Evolutionary conservation across 768 basidiomycete species (phyloP).

Genomic region (Fistulinella prunicolor): DNA sequence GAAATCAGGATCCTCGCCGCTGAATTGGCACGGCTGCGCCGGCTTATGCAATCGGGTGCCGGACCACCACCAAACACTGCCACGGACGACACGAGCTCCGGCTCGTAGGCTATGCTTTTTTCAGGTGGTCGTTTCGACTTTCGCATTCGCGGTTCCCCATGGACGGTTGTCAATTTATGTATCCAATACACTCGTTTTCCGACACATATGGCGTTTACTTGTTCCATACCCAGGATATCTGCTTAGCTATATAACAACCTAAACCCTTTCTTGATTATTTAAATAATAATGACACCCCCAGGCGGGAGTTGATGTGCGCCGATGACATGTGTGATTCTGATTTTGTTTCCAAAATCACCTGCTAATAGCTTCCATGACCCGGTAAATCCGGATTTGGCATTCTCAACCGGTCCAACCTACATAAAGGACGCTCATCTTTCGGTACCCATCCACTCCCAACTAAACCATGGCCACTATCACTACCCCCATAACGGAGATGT

Average conservation of each 20-base stretch:
- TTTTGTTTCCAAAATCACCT: background rate
- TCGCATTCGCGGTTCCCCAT: constrained; percentile 5
- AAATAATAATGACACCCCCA: too few species aligned
- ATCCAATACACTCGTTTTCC: constrained; percentile 30
- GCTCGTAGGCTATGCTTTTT: constrained; percentile 10
- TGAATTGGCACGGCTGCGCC: constrained; percentile 66
- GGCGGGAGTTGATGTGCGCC: too few species aligned
- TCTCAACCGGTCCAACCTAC: too few species aligned
- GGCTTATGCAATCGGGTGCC: constrained; percentile 65
- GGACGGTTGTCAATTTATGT: constrained; percentile 32
- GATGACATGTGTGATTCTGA: background rate
- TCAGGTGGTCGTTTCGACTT: constrained; percentile 4
- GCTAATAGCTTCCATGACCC: background rate
- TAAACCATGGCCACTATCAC: constrained; percentile 51
- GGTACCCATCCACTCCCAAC: background rate
- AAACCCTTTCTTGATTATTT: constrained; percentile 2
- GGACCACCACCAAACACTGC: constrained; percentile 24
- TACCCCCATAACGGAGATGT: constrained; percentile 86
- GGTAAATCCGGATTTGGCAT: background rate
- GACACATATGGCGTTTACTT: constrained; percentile 20
- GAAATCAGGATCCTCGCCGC: constrained; percentile 49
- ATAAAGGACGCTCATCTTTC: background rate
- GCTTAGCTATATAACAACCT: constrained; percentile 11
- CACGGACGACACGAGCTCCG: constrained; percentile 8
- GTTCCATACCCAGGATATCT: constrained; percentile 29